Evolutionary conservation across 352 stramenopile genomes (phyloP), one percentile per base, ranked within the genome.

Genomic region (Pythium insidiosum): DNA sequence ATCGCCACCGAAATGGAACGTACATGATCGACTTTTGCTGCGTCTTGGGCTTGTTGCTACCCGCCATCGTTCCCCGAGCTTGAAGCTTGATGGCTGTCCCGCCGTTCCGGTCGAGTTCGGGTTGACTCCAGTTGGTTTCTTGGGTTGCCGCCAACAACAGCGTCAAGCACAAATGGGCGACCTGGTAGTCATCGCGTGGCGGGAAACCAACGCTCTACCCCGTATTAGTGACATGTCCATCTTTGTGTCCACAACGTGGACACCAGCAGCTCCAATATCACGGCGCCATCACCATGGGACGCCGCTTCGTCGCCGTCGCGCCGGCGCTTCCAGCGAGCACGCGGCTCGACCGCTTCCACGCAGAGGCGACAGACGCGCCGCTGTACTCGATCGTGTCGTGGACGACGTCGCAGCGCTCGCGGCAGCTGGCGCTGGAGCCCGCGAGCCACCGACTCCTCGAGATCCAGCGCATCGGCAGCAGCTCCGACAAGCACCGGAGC

Each of bases 11-110:
- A 9, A 6, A 16, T 13, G 19, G 18, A 26, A 63, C 68, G 37
- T 66, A 86, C 71, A 42, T 75, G 65, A 88, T 85, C 22, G 73
- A 83, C 41, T 66, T 56, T 61, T 88, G 76, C 55, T 78, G 66
- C 45, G 58, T 51, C 47, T 66, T 68, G 25, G 48, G 38, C 47
- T 66, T 68, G 37, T 39, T 45, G 6, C 38, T 15, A n/a, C n/a
- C n/a, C 28, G 28, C 28, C 28, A 33, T 33, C 28, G 28, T n/a
- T n/a, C n/a, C n/a, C n/a, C n/a, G n/a, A n/a, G n/a, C n/a, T n/a
- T n/a, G n/a, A n/a, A n/a, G n/a, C n/a, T n/a, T n/a, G n/a, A n/a
- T n/a, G n/a, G n/a, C n/a, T n/a, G n/a, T n/a, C n/a, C n/a, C n/a
- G n/a, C 7, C 33, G n/a, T n/a, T n/a, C n/a, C n/a, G n/a, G n/a